phyloP scores from a whole-genome alignment of 768 basidiomycete species.

The Tulasnella sp. region DNA sequence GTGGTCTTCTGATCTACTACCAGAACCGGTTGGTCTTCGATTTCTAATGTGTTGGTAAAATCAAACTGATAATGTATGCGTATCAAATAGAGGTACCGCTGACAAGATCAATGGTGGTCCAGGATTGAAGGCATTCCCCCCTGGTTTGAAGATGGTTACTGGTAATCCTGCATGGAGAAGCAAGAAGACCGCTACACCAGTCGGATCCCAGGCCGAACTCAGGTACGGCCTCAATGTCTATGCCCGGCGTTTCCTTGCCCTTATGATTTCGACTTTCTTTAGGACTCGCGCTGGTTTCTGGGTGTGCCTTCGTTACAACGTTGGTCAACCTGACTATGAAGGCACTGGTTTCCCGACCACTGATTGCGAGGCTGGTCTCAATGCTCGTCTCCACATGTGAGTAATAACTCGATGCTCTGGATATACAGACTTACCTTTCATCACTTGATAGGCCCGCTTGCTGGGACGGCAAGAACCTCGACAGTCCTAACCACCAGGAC shows the following conservation, averaged over 20 bases:
- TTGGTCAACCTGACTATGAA: slow-evolving; percentile 24
- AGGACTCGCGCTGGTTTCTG: neutral
- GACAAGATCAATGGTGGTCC: slow-evolving; percentile 2
- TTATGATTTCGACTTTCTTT: no score
- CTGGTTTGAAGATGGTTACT: slow-evolving; percentile 18
- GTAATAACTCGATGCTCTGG: neutral
- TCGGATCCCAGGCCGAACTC: slow-evolving; percentile 32
- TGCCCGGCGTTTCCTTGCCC: no score
- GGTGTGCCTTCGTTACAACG: neutral
- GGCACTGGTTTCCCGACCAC: slow-evolving; percentile 33
- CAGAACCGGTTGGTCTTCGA: no score
- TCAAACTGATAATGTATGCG: no score
- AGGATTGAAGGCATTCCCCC: slow-evolving; percentile 5
- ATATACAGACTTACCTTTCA: no score
- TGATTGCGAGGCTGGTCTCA: slow-evolving; percentile 32
- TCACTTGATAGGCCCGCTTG: slow-evolving; percentile 13
- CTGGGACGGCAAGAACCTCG: slow-evolving; percentile 25
- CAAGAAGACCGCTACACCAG: neutral
- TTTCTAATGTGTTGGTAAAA: no score
- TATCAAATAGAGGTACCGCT: slow-evolving; percentile 2
- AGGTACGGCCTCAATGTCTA: no score
- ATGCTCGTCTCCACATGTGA: slow-evolving; percentile 23
- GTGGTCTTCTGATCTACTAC: slow-evolving; percentile 15
- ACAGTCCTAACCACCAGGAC: slow-evolving; percentile 30
- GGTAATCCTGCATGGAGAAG: slow-evolving; percentile 8